These are phyloP conservation scores for Fusarium sp. DNA, from an alignment of 2,329 filamentous ascomycete species.

Conservation along the genomic window DNA sequence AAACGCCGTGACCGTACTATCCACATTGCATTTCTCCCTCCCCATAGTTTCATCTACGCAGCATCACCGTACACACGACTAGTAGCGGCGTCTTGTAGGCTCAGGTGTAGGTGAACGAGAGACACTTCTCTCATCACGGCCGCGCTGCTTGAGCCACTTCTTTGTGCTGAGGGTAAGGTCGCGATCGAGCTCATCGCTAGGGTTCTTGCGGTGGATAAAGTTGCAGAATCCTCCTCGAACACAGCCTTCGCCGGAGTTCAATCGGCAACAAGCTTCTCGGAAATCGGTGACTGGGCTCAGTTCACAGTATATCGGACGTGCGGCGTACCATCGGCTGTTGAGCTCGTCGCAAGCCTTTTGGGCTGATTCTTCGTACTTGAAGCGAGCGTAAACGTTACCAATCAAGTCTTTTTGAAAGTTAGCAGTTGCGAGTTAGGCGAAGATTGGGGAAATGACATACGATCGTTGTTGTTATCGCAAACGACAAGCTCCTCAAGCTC, in stretches of 20 bases:
- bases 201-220: constrained; percentile 98
- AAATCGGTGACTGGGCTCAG: constrained; percentile 97
- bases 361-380: constrained; percentile 99
- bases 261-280: constrained; percentile 93
- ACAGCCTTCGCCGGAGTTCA: constrained; percentile 95
- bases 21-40: constrained; percentile 28
- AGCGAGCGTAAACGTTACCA: constrained; percentile 98
- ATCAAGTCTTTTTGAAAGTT: constrained; percentile 76
- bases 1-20: constrained; percentile 45
- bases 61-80: constrained; percentile 41
- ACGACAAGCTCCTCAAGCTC: constrained; percentile 98
- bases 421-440: constrained; percentile 23
- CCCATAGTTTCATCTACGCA: constrained; percentile 8
- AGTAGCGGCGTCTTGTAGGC: constrained; percentile 78
- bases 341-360: constrained; percentile 93
- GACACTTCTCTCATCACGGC: constrained; percentile 84
- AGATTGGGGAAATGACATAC: constrained; percentile 60
- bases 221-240: constrained; percentile 98
- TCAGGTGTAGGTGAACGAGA: constrained; percentile 88
- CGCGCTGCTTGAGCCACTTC: constrained; percentile 92
- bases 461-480: constrained; percentile 99
- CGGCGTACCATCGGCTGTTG: constrained; percentile 97
- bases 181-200: constrained; percentile 84
- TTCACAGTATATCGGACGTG: constrained; percentile 97
- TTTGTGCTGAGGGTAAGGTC: constrained; percentile 90